A percentile compares a stretch with the other conserved stretches of the same genome.
Conservation (phyloP, 305 asterid species). For the Fraxinus latifolia region DNA sequence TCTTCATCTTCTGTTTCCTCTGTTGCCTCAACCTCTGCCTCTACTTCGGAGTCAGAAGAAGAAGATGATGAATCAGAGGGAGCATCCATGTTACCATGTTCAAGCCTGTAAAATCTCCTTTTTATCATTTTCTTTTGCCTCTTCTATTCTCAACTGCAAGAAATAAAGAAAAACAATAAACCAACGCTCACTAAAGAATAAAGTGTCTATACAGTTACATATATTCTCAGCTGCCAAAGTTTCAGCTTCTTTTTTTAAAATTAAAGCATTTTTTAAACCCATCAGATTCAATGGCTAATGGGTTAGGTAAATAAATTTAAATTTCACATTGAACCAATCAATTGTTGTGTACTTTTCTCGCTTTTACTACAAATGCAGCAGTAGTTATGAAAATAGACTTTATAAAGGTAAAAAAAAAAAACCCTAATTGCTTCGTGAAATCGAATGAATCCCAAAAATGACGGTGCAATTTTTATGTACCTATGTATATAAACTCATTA, state of each 20-base stretch:
- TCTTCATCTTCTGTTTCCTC: constrained; percentile 55
- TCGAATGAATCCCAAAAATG: background rate
- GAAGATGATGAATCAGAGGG: constrained; percentile 75
- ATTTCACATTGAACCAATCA: background rate
- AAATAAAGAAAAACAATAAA: constrained; percentile 23
- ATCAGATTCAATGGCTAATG: background rate
- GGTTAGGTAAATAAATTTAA: background rate
- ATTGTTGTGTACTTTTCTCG: background rate
- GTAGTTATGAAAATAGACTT: background rate
- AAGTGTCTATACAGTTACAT: background rate
- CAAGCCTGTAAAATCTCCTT: constrained; percentile 75
- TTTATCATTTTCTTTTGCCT: constrained; percentile 55
- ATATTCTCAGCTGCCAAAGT: background rate
- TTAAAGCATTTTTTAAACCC: background rate
- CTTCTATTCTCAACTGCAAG: constrained; percentile 39
- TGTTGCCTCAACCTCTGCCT: constrained; percentile 49
- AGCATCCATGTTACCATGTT: constrained; percentile 72
- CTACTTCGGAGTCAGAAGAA: constrained; percentile 63
- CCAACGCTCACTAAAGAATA: background rate
- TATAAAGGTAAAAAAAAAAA: constrained; percentile 13
- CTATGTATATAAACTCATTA: constrained; percentile 5
- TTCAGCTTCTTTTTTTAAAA: constrained; percentile 3
- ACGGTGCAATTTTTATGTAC: background rate
- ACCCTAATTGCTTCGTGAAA: background rate
- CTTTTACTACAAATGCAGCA: background rate